Evolutionary conservation across 225 moss, liverwort and hornwort species (phyloP).

Genomic region (Lunularia cruciata): DNA sequence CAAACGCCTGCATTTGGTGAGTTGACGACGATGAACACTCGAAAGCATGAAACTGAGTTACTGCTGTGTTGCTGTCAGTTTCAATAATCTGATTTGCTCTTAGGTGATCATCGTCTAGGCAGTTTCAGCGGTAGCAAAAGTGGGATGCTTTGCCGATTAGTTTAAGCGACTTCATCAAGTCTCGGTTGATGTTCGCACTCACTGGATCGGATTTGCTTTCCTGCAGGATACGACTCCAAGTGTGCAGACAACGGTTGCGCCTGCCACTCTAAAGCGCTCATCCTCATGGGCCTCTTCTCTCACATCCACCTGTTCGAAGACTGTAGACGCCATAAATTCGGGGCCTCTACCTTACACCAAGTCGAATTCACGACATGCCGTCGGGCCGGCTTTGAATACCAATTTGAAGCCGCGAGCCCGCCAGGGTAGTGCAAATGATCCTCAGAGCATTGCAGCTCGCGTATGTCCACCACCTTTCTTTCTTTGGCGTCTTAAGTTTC

Average conservation of each 20-base stretch:
- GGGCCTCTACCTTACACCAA: conserved; percentile 45
- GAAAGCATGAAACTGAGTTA: too few relatives aligned
- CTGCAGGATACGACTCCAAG: conserved; percentile 48
- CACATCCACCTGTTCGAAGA: conserved; percentile 57
- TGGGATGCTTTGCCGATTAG: too few relatives aligned
- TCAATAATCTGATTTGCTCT: too few relatives aligned
- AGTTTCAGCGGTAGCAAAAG: too few relatives aligned
- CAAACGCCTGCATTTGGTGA: conserved; percentile 55
- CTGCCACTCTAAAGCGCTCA: conserved; percentile 54
- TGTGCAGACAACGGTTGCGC: conserved; percentile 42
- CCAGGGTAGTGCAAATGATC: conserved; percentile 97
- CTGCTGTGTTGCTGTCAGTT: too few relatives aligned
- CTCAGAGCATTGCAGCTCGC: conserved; percentile 95
- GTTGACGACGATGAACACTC: not conserved
- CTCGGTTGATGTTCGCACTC: not conserved
- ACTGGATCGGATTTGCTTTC: not conserved
- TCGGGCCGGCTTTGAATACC: conserved; percentile 92
- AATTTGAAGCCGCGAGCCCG: conserved; percentile 97
- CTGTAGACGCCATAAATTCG: conserved; percentile 34
- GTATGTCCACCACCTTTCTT: conserved; percentile 35
- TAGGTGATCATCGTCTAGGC: too few relatives aligned
- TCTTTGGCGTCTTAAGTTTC: not conserved
- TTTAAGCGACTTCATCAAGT: not conserved
- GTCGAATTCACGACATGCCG: conserved; percentile 61
- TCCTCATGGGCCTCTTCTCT: conserved; percentile 68